Conservation (phyloP, 2,329 filamentous ascomycete species). For the Coniochaeta ligniaria region DNA sequence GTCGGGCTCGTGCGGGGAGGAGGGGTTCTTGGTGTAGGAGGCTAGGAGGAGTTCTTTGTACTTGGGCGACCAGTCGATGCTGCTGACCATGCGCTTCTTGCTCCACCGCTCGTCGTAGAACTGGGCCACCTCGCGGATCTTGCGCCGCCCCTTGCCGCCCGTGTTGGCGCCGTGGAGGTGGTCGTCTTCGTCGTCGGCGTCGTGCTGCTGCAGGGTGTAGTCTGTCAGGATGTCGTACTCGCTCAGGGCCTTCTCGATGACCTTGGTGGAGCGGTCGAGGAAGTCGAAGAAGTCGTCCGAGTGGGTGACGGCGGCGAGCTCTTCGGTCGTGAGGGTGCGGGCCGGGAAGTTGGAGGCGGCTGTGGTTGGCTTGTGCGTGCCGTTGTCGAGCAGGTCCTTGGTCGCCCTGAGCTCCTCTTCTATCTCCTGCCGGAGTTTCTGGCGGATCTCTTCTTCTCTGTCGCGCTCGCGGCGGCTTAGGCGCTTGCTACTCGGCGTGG, state of each 20-base stretch:
- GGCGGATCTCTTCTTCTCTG: conserved; percentile 80
- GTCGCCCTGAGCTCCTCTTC: conserved; percentile 82
- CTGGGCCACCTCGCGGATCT: conserved; percentile 81
- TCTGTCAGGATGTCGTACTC: conserved; percentile 95
- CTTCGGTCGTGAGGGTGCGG: conserved; percentile 73
- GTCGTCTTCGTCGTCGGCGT: conserved; percentile 76
- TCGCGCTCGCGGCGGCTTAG: conserved; percentile 73
- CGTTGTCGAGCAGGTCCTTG: conserved; percentile 47
- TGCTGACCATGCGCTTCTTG: conserved; percentile 95
- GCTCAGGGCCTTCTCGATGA: conserved; percentile 91
- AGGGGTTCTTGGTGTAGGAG: conserved; percentile 95
- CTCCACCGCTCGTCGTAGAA: conserved; percentile 96
- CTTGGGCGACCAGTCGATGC: conserved; percentile 91
- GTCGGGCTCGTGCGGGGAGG: conserved; percentile 87
- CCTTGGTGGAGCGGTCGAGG: conserved; percentile 90
- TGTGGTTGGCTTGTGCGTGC: conserved; percentile 29
- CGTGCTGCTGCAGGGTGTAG: conserved; percentile 76
- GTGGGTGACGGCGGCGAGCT: conserved; percentile 81
- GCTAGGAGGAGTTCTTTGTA: conserved; percentile 89
- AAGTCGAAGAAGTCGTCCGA: conserved; percentile 94
- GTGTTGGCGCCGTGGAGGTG: conserved; percentile 69
- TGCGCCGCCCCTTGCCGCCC: conserved; percentile 62
- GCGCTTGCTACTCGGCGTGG: conserved; percentile 63
- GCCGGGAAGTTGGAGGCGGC: conserved; percentile 63
- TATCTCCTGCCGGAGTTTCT: conserved; percentile 79